Conservation (phyloP, 2,329 filamentous ascomycete species). For the Fusarium concolor region DNA sequence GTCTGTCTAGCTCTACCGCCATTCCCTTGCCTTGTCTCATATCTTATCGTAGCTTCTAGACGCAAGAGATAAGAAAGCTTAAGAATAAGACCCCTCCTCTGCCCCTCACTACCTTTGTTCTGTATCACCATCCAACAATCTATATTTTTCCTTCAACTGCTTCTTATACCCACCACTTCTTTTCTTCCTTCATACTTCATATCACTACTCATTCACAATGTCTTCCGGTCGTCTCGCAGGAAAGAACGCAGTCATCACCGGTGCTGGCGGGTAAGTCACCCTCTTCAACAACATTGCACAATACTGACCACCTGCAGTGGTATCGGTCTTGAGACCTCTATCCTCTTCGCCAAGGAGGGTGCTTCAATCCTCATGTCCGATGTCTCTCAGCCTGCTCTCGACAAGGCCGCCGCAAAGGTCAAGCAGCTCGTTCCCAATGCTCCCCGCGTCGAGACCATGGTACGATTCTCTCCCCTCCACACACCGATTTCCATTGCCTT, state of each 20-base stretch:
- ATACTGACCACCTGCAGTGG: conserved; percentile 65
- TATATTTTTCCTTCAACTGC: not conserved
- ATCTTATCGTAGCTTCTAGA: conserved; percentile 37
- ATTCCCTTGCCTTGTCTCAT: not conserved
- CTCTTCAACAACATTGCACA: not conserved
- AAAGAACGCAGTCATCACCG: conserved; percentile 80
- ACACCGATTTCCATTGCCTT: not conserved
- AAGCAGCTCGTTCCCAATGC: conserved; percentile 75
- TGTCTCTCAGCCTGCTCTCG: conserved; percentile 81
- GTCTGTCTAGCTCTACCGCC: no score
- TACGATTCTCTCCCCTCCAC: conserved; percentile 47
- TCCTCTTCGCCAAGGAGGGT: conserved; percentile 90
- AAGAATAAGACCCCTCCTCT: conserved; percentile 10
- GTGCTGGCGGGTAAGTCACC: conserved; percentile 81
- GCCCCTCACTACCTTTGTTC: not conserved
- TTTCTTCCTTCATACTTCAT: not conserved
- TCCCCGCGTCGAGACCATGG: conserved; percentile 70
- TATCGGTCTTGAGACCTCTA: conserved; percentile 91
- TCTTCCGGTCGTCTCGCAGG: conserved; percentile 63
- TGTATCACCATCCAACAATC: conserved; percentile 15
- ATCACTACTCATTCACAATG: conserved; percentile 40
- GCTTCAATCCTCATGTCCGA: conserved; percentile 88
- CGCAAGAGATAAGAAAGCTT: conserved; percentile 26
- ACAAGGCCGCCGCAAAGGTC: conserved; percentile 80
- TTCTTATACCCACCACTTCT: conserved; percentile 9